Percentiles rank a stretch among this genome's conserved stretches.
phyloP scores from a whole-genome alignment of 2,329 filamentous ascomycete genomes.

The Trichoderma breve region DNA sequence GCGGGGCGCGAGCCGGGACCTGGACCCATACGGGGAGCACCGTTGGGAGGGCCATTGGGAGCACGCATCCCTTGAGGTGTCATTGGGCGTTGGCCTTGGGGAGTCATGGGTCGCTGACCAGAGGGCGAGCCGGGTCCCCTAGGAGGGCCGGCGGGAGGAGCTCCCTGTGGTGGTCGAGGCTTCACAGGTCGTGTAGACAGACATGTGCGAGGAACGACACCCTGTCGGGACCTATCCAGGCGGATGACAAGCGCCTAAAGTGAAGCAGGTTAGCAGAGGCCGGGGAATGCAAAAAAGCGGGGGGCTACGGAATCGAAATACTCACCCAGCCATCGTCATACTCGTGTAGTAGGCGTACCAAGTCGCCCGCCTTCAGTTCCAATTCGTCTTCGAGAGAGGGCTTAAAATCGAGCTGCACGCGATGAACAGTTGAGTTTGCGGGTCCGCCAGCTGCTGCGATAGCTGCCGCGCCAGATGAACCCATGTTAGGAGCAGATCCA shows the following conservation, averaged over 20 bases:
- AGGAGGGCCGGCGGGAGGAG: conserved; percentile 43
- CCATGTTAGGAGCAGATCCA: conserved; percentile 38
- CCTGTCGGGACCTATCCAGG: conserved; percentile 86
- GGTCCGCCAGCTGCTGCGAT: conserved; percentile 64
- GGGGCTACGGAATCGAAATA: conserved; percentile 24
- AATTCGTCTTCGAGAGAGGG: conserved; percentile 92
- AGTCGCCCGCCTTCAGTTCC: conserved; percentile 72
- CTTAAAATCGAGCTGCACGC: conserved; percentile 90
- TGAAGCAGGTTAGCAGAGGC: conserved; percentile 31
- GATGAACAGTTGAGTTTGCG: conserved; percentile 67
- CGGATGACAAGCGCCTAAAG: conserved; percentile 80
- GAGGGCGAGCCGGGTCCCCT: conserved; percentile 32
- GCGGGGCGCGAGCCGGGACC: conserved; percentile 39
- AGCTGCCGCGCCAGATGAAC: conserved; percentile 52
- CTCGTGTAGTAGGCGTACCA: conserved; percentile 87
- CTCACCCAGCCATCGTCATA: conserved; percentile 98
- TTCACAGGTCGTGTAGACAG: conserved; percentile 89
- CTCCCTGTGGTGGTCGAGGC: conserved; percentile 61
- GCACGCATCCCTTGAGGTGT: conserved; percentile 38
- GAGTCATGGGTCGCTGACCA: conserved; percentile 34
- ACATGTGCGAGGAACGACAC: conserved; percentile 90
- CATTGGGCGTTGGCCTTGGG: conserved; percentile 36
- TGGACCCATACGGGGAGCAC: conserved; percentile 36
- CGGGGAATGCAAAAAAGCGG: conserved; percentile 24
- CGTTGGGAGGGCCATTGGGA: conserved; percentile 41